A percentile compares a stretch with the other conserved stretches of the same genome.
phyloP scores from a whole-genome alignment of 257 asterid genomes.

The Anisodus tanguticus region DNA sequence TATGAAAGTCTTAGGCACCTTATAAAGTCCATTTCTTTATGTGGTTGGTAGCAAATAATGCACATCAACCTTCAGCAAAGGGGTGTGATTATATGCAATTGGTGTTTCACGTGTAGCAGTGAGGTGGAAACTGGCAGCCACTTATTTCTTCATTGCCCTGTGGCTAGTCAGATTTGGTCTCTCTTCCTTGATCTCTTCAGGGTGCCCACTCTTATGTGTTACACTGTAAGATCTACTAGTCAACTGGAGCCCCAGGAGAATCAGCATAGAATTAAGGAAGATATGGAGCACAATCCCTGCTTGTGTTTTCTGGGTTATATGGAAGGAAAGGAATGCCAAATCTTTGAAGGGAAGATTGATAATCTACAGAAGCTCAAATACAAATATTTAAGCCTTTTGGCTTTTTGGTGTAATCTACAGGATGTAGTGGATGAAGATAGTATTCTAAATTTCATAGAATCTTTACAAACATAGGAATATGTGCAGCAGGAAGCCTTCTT shows the following conservation, averaged over 20 bases:
- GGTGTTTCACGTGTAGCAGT: too few species aligned
- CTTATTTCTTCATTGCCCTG: too few species aligned
- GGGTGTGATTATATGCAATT: not conserved
- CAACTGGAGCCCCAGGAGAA: not conserved
- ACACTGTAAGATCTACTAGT: not conserved
- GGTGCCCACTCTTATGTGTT: not conserved
- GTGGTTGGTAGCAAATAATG: constrained; percentile 10
- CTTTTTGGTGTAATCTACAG: not conserved
- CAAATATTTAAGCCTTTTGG: not conserved
- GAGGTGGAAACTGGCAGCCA: too few species aligned
- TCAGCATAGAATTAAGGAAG: not conserved
- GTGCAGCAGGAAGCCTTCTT: not conserved
- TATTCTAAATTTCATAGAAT: not conserved
- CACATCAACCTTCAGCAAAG: not conserved
- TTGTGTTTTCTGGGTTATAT: not conserved
- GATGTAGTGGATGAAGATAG: not conserved
- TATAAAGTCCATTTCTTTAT: not conserved
- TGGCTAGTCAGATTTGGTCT: too few species aligned
- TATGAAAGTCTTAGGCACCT: not conserved
- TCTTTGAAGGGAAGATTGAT: not conserved
- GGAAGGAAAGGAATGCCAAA: constrained; percentile 14
- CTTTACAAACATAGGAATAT: not conserved
- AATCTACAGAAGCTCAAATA: not conserved
- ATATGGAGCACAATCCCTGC: not conserved
- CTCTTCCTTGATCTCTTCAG: too few species aligned